phyloP scores from a whole-genome alignment of 257 asterid genomes.

The Fraxinus quadrangulata region DNA sequence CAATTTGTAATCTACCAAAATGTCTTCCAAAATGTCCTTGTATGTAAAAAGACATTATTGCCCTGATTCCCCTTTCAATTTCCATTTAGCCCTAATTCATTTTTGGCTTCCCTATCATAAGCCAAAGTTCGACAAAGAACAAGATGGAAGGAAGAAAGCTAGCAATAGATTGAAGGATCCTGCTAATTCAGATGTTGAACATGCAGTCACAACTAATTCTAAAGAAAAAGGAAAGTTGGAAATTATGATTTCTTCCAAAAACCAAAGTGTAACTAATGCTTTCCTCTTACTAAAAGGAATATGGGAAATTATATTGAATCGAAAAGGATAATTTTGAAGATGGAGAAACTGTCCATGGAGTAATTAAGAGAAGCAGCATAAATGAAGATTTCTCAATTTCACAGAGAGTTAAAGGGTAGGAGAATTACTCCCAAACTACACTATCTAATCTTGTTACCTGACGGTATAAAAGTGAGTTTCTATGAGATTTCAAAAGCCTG shows the following conservation, averaged over 20 bases:
- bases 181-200: constrained; percentile 31
- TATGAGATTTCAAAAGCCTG: background rate
- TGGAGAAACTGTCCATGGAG: constrained; percentile 37
- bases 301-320: constrained; percentile 28
- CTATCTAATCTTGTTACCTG: constrained; percentile 26
- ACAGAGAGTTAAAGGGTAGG: constrained; percentile 34
- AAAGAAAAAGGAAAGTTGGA: constrained; percentile 45
- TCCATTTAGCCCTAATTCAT: too few species aligned
- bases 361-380: constrained; percentile 33
- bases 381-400: constrained; percentile 53
- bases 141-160: constrained; percentile 43
- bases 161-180: constrained; percentile 22
- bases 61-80: too few species aligned
- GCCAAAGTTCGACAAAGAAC: constrained; percentile 36
- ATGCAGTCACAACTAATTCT: constrained; percentile 29
- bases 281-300: constrained; percentile 39
- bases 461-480: too few species aligned
- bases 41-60: too few species aligned
- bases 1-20: too few species aligned
- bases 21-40: too few species aligned
- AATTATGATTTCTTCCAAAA: constrained; percentile 77
- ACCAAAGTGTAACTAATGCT: constrained; percentile 49
- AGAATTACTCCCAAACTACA: constrained; percentile 27
- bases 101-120: constrained; percentile 26
- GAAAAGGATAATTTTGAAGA: constrained; percentile 32